Percentiles rank a stretch among this genome's conserved stretches.
phyloP scores from a whole-genome alignment of 495 filamentous ascomycete genomes.

The Hyaloscypha finlandica region DNA sequence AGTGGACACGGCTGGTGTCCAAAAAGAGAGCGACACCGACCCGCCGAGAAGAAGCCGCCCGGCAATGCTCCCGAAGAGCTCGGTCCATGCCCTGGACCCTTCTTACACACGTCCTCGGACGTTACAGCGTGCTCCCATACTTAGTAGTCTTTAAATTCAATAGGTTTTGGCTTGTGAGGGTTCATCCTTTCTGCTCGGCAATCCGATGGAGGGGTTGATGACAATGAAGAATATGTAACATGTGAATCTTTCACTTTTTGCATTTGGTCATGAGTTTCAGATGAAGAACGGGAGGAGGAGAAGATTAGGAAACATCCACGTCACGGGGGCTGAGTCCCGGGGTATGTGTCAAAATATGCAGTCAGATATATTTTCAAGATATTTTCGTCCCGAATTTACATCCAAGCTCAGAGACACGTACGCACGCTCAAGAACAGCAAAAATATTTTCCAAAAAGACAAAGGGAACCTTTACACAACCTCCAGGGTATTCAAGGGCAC shows the following conservation, averaged over 20 bases:
- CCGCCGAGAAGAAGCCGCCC: not conserved
- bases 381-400: not conserved
- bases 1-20: not conserved
- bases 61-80: slow-evolving; percentile 1
- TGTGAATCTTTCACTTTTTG: not conserved
- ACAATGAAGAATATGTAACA: not conserved
- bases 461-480: slow-evolving; percentile 23
- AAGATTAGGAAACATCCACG: not conserved
- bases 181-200: not conserved
- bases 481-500: slow-evolving; percentile 48
- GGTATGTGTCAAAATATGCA: not conserved
- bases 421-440: slow-evolving; percentile 1
- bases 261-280: too few relatives aligned
- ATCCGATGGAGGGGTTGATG: not conserved
- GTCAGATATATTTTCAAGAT: not conserved
- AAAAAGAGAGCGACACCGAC: not conserved
- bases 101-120: not conserved
- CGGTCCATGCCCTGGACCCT: not conserved
- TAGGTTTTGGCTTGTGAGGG: not conserved
- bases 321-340: not conserved
- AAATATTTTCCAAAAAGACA: not conserved
- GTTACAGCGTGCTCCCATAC: not conserved
- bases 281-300: too few relatives aligned
- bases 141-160: not conserved
- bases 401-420: not conserved